Evolutionary conservation across 139 green algal species (phyloP), one percentile per base, ranked within the genome.

Genomic region (Bryopsis sp.): DNA sequence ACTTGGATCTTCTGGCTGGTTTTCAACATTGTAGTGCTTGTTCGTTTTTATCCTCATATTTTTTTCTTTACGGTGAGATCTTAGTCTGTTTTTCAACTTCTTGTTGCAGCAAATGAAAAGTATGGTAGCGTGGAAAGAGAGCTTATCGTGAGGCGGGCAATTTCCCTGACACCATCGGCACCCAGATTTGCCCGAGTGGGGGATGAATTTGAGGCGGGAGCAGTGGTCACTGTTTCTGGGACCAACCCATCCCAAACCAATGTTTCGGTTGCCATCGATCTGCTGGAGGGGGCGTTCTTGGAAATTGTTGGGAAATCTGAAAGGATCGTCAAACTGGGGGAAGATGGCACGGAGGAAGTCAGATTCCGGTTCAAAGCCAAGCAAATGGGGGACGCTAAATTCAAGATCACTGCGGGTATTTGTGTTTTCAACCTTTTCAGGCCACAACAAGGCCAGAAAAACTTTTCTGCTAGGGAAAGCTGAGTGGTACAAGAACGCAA

Each of bases 131-230:
- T 36, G 24, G 78, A 88, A 73, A 36, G 39, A 15, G 29, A 61
- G 39, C 0, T 88, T 3, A 61, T 82, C 1, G 82, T 88, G 4
- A 58, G 78, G 15, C 80, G 80, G 11, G 24, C 38, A 0, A 62
- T 90, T 39, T 86, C 82, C 1, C 75, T 90, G 8, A 79, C 75
- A 0, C 70, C 80, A 26, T 77, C 71, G 11, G 39, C 85, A 34
- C 84, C 84, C 0, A 74, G 82, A 57, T 76, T 43, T 8, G 80
- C 81, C 36, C 80, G 84, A 32, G 63, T 78, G 1, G 75, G 78
- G 3, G 84, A 90, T 63, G 47, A 31, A 3, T 88, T 88, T 68
- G 58, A 76, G 36, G 80, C 78, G 0, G 80, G 82, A 15, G 79
- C 83, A 36, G 34, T 85, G 2, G 81, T 86, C 1, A 80, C 78